Evolutionary conservation across 1,139 yeast species (phyloP).

Genomic region (Entelexis sorbosivorans): DNA sequence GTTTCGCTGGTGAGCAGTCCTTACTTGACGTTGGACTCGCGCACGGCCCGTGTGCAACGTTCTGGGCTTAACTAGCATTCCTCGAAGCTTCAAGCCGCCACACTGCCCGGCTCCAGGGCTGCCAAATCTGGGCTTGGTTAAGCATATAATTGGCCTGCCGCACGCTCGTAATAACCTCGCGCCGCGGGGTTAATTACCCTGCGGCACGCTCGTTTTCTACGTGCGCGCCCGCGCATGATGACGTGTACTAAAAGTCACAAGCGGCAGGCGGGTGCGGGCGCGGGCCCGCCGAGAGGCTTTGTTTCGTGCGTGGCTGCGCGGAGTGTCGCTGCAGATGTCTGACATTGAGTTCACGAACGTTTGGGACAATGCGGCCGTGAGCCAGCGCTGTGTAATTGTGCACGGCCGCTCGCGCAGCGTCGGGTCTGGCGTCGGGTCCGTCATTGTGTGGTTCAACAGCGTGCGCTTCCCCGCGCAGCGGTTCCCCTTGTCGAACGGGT

Average conservation of each 20-base stretch:
- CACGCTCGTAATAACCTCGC: too few relatives aligned
- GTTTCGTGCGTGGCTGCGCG: background rate
- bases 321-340: constrained; percentile 5
- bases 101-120: too few relatives aligned
- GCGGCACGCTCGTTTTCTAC: too few relatives aligned
- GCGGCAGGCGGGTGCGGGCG: background rate
- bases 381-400: constrained; percentile 22
- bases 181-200: too few relatives aligned
- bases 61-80: too few relatives aligned
- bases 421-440: constrained; percentile 25
- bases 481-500: constrained; percentile 57
- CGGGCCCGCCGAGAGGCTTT: background rate
- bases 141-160: too few relatives aligned
- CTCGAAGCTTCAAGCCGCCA: too few relatives aligned
- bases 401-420: constrained; percentile 24
- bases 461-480: constrained; percentile 57
- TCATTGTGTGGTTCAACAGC: constrained; percentile 39
- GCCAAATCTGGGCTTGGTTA: too few relatives aligned
- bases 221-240: too few relatives aligned
- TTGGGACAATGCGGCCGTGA: constrained; percentile 24
- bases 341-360: constrained; percentile 22
- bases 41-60: too few relatives aligned
- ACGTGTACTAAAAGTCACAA: background rate
- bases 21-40: too few relatives aligned
- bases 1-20: too few relatives aligned